phyloP scores from a whole-genome alignment of 345 rosid species.

The Aurinia saxatilis region DNA sequence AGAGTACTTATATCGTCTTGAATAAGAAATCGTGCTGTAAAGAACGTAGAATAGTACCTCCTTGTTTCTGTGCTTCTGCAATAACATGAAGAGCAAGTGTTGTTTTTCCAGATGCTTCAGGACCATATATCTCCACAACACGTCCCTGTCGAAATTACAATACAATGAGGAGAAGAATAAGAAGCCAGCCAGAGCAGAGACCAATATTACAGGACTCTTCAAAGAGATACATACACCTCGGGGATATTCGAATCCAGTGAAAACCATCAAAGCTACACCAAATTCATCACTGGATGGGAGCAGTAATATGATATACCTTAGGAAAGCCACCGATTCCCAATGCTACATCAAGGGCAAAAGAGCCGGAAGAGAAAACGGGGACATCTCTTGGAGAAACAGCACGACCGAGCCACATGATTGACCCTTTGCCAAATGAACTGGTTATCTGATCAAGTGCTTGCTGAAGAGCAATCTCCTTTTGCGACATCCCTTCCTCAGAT shows the following conservation, averaged over 20 bases:
- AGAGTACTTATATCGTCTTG: neutral
- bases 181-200: slow-evolving; percentile 14
- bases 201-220: neutral
- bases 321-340: slow-evolving; percentile 94
- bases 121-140: slow-evolving; percentile 94
- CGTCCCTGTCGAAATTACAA: slow-evolving; percentile 59
- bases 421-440: slow-evolving; percentile 73
- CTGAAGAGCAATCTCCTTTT: slow-evolving; percentile 78
- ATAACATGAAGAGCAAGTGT: slow-evolving; percentile 93
- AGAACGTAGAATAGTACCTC: slow-evolving; percentile 49
- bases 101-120: slow-evolving; percentile 99
- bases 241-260: neutral
- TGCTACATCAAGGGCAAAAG: slow-evolving; percentile 78
- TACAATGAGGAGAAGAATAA: neutral
- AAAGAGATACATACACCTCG: neutral
- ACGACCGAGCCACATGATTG: slow-evolving; percentile 92
- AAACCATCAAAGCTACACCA: neutral
- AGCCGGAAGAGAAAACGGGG: slow-evolving; percentile 86
- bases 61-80: slow-evolving; percentile 95
- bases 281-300: too few relatives aligned
- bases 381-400: slow-evolving; percentile 55
- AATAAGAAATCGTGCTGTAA: too few relatives aligned
- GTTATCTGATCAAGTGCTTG: slow-evolving; percentile 91
- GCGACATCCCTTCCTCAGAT: slow-evolving; percentile 61
- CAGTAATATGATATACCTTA: slow-evolving; percentile 46